A percentile compares a stretch with the other conserved stretches of the same genome.
phyloP scores from a whole-genome alignment of 2,329 filamentous ascomycete genomes.

The Diplodia mutila region DNA sequence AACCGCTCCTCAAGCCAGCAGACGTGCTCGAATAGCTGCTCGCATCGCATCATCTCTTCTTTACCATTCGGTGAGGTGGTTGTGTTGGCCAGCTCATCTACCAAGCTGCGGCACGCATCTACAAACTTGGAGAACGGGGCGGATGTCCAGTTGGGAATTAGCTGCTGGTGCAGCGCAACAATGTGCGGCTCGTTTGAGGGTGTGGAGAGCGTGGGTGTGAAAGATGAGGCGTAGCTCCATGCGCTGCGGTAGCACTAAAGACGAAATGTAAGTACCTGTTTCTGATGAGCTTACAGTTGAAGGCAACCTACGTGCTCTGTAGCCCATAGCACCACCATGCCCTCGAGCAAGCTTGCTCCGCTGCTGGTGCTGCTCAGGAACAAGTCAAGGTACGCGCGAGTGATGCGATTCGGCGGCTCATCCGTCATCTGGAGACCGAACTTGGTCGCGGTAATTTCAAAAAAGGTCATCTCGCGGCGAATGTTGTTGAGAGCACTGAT shows the following conservation, averaged over 20 bases:
- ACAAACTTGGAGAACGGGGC: conserved; percentile 55
- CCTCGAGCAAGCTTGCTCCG: conserved; percentile 63
- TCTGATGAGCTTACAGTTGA: not conserved
- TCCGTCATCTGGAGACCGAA: conserved; percentile 60
- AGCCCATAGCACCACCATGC: conserved; percentile 75
- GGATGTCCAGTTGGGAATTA: conserved; percentile 57
- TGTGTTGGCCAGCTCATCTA: conserved; percentile 55
- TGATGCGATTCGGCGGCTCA: conserved; percentile 53
- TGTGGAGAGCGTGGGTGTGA: conserved; percentile 44
- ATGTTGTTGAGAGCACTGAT: conserved; percentile 69
- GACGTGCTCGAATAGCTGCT: conserved; percentile 53
- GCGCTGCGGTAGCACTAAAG: conserved; percentile 51
- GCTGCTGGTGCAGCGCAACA: conserved; percentile 52
- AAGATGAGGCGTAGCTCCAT: conserved; percentile 53
- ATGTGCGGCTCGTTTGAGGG: conserved; percentile 49
- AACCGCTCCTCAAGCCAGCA: conserved; percentile 54
- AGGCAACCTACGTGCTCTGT: conserved; percentile 62
- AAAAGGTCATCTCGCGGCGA: conserved; percentile 68
- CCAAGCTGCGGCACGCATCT: conserved; percentile 52
- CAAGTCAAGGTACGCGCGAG: conserved; percentile 60
- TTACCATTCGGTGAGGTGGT: conserved; percentile 52
- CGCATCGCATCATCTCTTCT: conserved; percentile 52
- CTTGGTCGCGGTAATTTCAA: conserved; percentile 64
- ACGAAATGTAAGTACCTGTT: not conserved
- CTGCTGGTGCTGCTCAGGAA: conserved; percentile 61